These are phyloP conservation scores for Persicaria maculosa DNA, from an alignment of 148 eudicot genomes.

Conservation along the genomic window DNA sequence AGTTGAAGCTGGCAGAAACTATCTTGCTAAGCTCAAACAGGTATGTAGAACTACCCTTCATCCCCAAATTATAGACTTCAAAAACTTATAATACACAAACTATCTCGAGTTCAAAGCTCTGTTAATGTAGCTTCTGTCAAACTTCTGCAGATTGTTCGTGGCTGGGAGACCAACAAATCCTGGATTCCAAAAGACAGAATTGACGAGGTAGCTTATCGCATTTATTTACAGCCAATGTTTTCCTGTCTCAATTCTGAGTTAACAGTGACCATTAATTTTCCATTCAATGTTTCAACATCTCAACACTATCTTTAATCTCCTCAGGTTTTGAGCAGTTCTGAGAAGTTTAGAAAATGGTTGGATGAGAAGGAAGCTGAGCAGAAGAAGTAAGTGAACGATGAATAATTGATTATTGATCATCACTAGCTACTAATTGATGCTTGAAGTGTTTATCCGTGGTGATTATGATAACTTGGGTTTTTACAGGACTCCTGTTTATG, in stretches of 20 bases:
- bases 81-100: background rate
- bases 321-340: conserved; percentile 64
- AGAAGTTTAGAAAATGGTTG: conserved; percentile 68
- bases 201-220: conserved; percentile 49
- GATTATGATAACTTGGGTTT: background rate
- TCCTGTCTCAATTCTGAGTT: background rate
- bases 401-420: background rate
- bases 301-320: background rate
- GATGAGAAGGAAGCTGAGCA: conserved; percentile 77
- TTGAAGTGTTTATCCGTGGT: too few relatives aligned
- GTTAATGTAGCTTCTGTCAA: background rate
- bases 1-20: conserved; percentile 50
- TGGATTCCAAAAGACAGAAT: conserved; percentile 84
- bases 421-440: background rate
- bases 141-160: conserved; percentile 49
- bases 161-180: conserved; percentile 75
- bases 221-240: background rate
- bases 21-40: conserved; percentile 61
- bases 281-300: background rate
- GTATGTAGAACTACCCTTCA: conserved; percentile 26
- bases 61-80: background rate
- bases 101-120: background rate
- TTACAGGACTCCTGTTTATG: conserved; percentile 48
- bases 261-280: background rate
- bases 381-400: conserved; percentile 44